Evolutionary conservation across 352 stramenopile genomes (phyloP).

Genomic region (Thalassiosira sp.): DNA sequence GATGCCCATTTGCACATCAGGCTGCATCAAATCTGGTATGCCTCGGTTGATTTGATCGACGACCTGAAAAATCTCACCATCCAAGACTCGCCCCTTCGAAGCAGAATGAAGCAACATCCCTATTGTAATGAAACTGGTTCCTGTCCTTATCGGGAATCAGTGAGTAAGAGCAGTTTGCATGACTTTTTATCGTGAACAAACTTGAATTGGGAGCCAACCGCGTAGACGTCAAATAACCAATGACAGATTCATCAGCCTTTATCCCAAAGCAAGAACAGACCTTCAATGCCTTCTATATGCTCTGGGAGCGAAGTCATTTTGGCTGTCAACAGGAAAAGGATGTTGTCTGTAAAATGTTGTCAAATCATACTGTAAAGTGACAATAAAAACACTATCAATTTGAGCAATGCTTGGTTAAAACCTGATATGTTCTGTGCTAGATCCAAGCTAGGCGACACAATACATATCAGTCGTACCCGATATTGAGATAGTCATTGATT

Average conservation of each 20-base stretch:
- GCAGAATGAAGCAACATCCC: constrained; percentile 13
- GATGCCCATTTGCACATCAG: constrained; percentile 14
- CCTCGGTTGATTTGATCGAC: constrained; percentile 52
- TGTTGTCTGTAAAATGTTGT: constrained; percentile 44
- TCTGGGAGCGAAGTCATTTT: constrained; percentile 36
- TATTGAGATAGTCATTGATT: no score
- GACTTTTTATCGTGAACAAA: constrained; percentile 21
- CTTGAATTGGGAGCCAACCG: constrained; percentile 2
- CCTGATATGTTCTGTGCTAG: no score
- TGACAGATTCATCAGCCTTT: constrained; percentile 8
- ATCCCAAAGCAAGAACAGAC: constrained; percentile 34
- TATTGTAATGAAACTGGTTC: constrained; percentile 43
- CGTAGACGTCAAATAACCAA: constrained; percentile 5
- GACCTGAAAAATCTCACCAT: constrained; percentile 13
- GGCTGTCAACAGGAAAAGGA: constrained; percentile 27
- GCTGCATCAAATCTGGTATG: constrained; percentile 5
- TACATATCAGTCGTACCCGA: no score
- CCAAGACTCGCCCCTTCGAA: background rate
- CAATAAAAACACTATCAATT: no score
- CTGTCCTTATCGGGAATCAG: no score
- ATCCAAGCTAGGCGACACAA: no score
- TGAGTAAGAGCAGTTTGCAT: no score
- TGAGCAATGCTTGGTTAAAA: no score
- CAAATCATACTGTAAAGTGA: no score
- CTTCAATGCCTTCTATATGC: constrained; percentile 26